These are phyloP conservation scores for Urostyla sp. DNA, from an alignment of 73 alveolate species.

Conservation along the genomic window DNA sequence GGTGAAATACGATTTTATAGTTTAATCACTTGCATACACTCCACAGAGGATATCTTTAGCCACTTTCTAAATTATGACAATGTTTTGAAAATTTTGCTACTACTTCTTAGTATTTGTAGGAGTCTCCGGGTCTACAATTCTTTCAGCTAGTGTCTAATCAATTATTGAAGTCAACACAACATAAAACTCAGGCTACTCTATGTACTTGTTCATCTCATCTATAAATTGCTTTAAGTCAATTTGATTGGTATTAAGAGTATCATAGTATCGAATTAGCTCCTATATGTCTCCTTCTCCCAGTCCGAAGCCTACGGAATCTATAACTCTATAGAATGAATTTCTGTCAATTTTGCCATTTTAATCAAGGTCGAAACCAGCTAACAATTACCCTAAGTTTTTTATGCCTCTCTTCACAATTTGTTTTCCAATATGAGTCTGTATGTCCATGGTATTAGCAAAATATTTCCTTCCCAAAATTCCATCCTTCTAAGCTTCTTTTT, in stretches of 20 bases:
- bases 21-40: slow-evolving; percentile 6
- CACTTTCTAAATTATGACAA: neutral
- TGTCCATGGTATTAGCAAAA: neutral
- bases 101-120: neutral
- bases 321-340: slow-evolving; percentile 21
- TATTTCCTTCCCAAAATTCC: neutral
- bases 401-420: slow-evolving; percentile 29
- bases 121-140: slow-evolving; percentile 18
- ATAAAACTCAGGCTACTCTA: slow-evolving; percentile 16
- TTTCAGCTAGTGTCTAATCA: neutral
- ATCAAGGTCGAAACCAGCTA: slow-evolving; percentile 33
- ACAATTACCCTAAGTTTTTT: neutral
- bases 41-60: slow-evolving; percentile 18
- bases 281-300: slow-evolving; percentile 43
- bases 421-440: slow-evolving; percentile 3
- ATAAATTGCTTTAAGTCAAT: neutral
- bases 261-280: slow-evolving; percentile 12
- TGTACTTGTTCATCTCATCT: slow-evolving; percentile 21
- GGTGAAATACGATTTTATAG: neutral
- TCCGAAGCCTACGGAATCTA: slow-evolving; percentile 38
- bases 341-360: neutral
- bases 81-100: neutral
- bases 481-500: neutral
- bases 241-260: neutral
- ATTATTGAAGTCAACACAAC: slow-evolving; percentile 15